Base-by-base conservation (phyloP, 2,329 filamentous ascomycete genomes). In the Fusarium tuaranense region DNA sequence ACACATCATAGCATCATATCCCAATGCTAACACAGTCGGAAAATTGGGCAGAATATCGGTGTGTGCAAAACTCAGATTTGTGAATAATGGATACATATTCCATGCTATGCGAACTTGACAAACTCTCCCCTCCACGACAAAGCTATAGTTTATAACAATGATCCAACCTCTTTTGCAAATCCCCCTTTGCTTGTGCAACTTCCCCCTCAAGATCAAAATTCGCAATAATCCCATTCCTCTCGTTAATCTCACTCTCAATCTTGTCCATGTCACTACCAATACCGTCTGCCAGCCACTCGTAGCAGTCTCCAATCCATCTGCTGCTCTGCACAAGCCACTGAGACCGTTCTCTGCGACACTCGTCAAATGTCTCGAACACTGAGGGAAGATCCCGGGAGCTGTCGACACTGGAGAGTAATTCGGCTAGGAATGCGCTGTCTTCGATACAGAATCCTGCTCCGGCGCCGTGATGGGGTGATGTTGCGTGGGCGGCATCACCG, bases 401-500 rank as follows among this genome's bases (percentile, higher is more conserved):
- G 0, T 72, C 67, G 3, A 86, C 81, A 38, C 87, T 82, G 1
- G 83, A 84, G 0, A 92, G 80, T 0, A 91, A 77, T 4, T 85
- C 82, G 0, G 85, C 83, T 2, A 87, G 76, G 3, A 86, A 80
- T 2, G 73, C 73, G 46, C 73, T 76, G 68, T 91, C 88, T 72
- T 90, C 88, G 67, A 92, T 87, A 2, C 87, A 88, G 75, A 91
- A 86, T 2, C 88, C 89, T 0, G 88, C 87, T 3, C 90, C 90
- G 1, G 90, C 86, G 0, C 90, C 90, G 48, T 90, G 88, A 44
- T 90, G 88, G 0, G 91, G 91, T 0, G 89, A 88, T 44, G 88
- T 88, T 0, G 90, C 90, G 77, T 92, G 91, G 0, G 91, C 91
- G 0, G 91, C 90, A 76, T 93, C 91, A 16, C 91, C 91, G 1